Evolutionary conservation across 805 yeast species (phyloP).

Genomic region (Candida ficus): DNA sequence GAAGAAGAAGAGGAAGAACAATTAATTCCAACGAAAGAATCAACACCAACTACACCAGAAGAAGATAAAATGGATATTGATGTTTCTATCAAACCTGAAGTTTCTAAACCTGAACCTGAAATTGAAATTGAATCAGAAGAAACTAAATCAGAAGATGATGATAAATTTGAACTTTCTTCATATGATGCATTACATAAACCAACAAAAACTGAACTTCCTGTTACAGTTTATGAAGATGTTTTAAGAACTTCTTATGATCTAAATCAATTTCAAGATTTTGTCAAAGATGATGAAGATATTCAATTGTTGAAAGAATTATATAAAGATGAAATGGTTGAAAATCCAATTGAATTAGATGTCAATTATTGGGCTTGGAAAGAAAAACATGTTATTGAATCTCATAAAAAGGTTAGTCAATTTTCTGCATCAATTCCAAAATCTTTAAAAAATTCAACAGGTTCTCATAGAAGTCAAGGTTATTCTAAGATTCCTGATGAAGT

Average conservation of each 20-base stretch:
- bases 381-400: conserved; percentile 27
- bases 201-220: conserved; percentile 39
- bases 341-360: conserved; percentile 23
- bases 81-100: conserved; percentile 6
- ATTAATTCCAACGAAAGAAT: conserved; percentile 12
- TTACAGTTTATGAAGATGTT: conserved; percentile 48
- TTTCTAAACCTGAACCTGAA: too few species aligned
- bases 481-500: conserved; percentile 64
- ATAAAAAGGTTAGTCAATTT: conserved; percentile 7
- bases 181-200: conserved; percentile 44
- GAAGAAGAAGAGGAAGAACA: conserved; percentile 24
- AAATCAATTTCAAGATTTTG: conserved; percentile 42
- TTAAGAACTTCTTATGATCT: conserved; percentile 33
- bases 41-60: conserved; percentile 26
- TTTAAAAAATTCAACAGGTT: conserved; percentile 45
- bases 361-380: conserved; percentile 66
- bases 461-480: conserved; percentile 72
- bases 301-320: conserved; percentile 44
- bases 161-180: conserved; percentile 19
- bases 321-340: neutral
- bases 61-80: conserved; percentile 24
- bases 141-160: conserved; percentile 9
- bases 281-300: conserved; percentile 76
- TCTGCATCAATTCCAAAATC: conserved; percentile 23
- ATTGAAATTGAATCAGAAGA: neutral